Base-by-base conservation (phyloP, 75 land plant species). In the Cryptomeria japonica region DNA sequence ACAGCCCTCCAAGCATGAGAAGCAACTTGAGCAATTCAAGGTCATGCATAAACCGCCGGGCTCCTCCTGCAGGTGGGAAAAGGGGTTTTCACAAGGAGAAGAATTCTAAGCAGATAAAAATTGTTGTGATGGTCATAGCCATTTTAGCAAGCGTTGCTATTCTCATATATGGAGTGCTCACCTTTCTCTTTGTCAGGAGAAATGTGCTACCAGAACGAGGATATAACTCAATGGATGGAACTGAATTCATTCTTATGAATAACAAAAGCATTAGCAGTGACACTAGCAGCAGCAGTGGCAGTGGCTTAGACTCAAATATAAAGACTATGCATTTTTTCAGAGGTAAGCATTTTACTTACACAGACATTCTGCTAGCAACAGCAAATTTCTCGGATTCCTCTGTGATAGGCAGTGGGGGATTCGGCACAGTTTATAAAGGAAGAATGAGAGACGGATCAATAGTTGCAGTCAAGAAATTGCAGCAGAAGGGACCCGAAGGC, bases 351-450 rank as follows among this genome's bases (percentile, higher is more conserved):
- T 82, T 82, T 3, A 82, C 84, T 15, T 82, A 44, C 84, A 44
- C 84, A 82, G 84, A 89, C 86, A 88, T 89, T 38, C 22, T 88
- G 46, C 13, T 64, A 28, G 90, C 90, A 19, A 89, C 90, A 64
- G 31, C 41, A 22, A 89, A 89, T 53, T 89, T 89, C 58, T 86
- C 58, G 32, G 90, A 89, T 42, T 37, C 85, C 14, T 14, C 88
- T 47, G 75, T 89, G 4, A 53, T 89, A 4, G 90, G 90, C 37
- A 88, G 79, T 44, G 90, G 90, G 1, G 90, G 90, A 18, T 89
- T 88, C 53, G 90, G 90, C 39, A 61, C 89, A 6, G 90, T 89
- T 28, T 89, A 89, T 85, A 89, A 89, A 39, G 90, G 90, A 9
- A 88, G 61, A 73, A 86, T 89, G n/a, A 70, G 51, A 61, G 79